Evolutionary conservation across 148 eudicot species (phyloP), one percentile per base, ranked within the genome.

Genomic region (Polygonum aviculare): DNA sequence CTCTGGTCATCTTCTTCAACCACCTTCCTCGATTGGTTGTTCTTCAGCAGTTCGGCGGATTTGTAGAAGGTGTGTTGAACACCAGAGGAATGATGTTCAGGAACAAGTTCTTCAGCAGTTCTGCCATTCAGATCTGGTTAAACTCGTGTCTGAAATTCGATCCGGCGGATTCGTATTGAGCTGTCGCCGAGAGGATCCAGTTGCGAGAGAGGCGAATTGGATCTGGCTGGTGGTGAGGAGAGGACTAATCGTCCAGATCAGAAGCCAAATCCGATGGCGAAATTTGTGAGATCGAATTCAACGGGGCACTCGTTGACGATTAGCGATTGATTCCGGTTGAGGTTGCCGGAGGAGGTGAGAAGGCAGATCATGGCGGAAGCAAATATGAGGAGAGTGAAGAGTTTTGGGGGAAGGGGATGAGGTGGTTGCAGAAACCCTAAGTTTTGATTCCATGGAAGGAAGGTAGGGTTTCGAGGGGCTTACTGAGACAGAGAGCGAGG

Each of bases 61-160:
- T n/a, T n/a, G n/a, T n/a, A n/a, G n/a, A n/a, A n/a, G n/a, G 70
- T 0, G 90, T 83, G 63, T 82, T 82, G 36, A 85, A 85, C 70
- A 92, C 67, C 2, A 91, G 95, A 7, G 97, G 97, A 60, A 92
- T 85, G n/a, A 92, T 85, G 59, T 84, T 85, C 80, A 90, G 77
- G 44, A 91, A 91, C 26, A 91, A 79, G 77, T 79, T 88, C 88
- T 88, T 11, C 65, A 67, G 4, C n/a, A n/a, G 67, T 45, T 84
- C 6, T 84, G 85, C 38, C 78, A 83, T 7, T 77, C 79, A 5
- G 69, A 77, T 44, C 79, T 82, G 31, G 0, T 26, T 26, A 0
- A 0, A 26, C 31, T 26, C 31, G 31, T 1, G 31, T 26, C 0
- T 26, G 31, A 26, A 26, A 26, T 26, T 26, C 31, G 31, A 26